Conservation (phyloP, 768 basidiomycete species). For the Tylopilus rubrobrunneus region DNA sequence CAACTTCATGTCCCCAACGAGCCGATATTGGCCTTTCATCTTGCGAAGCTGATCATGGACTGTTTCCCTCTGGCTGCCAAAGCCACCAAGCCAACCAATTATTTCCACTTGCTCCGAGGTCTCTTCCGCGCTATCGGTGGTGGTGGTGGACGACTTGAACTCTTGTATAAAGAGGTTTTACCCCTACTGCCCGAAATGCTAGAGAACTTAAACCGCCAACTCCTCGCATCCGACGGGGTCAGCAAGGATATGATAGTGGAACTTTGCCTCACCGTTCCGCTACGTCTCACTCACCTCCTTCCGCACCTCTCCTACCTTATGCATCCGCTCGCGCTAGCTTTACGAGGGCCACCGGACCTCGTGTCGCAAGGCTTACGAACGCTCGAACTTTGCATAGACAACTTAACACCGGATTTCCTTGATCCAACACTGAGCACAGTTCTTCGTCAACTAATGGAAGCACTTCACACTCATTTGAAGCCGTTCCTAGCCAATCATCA, state of each 20-base stretch:
- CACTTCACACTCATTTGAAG: constrained; percentile 85
- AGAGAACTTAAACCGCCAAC: constrained; percentile 87
- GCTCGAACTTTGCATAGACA: constrained; percentile 98
- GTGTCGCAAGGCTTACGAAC: constrained; percentile 95
- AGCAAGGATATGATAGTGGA: constrained; percentile 93
- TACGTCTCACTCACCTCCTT: constrained; percentile 91
- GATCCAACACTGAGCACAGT: constrained; percentile 94
- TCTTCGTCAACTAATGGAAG: constrained; percentile 90
- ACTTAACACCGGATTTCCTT: constrained; percentile 94
- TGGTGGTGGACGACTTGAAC: constrained; percentile 88
- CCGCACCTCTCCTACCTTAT: constrained; percentile 94
- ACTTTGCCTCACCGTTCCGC: constrained; percentile 92
- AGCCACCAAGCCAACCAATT: constrained; percentile 85
- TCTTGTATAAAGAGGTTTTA: constrained; percentile 92
- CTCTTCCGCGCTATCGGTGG: constrained; percentile 93
- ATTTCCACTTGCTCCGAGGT: constrained; percentile 87
- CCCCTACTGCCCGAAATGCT: constrained; percentile 97
- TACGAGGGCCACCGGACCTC: constrained; percentile 83
- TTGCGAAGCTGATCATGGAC: constrained; percentile 91
- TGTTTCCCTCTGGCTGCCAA: constrained; percentile 94
- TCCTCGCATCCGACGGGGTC: constrained; percentile 78
- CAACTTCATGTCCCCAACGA: constrained; percentile 75
- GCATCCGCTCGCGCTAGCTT: constrained; percentile 90
- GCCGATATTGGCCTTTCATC: constrained; percentile 87
- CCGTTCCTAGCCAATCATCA: constrained; percentile 86